Conservation (phyloP, 352 stramenopile species). For the Thraustochytrium striatum region DNA sequence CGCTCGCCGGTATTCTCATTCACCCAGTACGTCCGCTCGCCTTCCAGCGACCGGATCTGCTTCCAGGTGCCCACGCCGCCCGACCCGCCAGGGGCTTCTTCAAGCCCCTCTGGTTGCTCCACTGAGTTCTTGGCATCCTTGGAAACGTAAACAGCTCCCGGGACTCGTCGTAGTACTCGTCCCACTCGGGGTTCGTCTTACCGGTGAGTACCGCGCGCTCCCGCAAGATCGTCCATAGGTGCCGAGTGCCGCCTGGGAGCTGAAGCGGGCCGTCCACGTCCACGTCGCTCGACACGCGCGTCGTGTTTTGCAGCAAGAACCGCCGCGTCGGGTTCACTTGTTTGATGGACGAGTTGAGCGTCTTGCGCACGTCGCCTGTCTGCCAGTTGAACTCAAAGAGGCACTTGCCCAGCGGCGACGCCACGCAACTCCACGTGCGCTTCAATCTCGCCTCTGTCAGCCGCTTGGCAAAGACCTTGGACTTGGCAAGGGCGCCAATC, state of each 20-base stretch:
- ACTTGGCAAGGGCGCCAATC: neutral
- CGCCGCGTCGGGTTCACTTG: conserved; percentile 29
- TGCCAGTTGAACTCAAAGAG: conserved; percentile 45
- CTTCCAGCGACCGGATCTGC: too few relatives aligned
- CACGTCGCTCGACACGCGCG: neutral
- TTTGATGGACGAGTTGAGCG: conserved; percentile 19
- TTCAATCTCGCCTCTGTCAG: conserved; percentile 22
- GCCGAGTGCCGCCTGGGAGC: conserved; percentile 31
- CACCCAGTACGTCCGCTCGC: too few relatives aligned
- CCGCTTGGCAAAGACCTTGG: neutral
- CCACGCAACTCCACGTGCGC: conserved; percentile 18
- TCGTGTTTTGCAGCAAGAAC: conserved; percentile 43
- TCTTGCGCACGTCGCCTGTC: conserved; percentile 16
- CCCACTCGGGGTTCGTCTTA: neutral
- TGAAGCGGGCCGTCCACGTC: conserved; percentile 10
- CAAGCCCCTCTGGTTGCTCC: too few relatives aligned
- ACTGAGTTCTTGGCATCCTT: neutral
- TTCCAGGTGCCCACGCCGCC: too few relatives aligned
- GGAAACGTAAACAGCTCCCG: conserved; percentile 31
- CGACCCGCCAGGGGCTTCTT: too few relatives aligned
- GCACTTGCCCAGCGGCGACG: conserved; percentile 1
- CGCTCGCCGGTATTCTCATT: too few relatives aligned
- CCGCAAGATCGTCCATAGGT: conserved; percentile 19
- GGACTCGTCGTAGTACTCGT: conserved; percentile 30
- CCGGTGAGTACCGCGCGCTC: conserved; percentile 15